These are phyloP conservation scores for Microsporum ferrugineum DNA, from an alignment of 2,329 filamentous ascomycete genomes.

Conservation along the genomic window DNA sequence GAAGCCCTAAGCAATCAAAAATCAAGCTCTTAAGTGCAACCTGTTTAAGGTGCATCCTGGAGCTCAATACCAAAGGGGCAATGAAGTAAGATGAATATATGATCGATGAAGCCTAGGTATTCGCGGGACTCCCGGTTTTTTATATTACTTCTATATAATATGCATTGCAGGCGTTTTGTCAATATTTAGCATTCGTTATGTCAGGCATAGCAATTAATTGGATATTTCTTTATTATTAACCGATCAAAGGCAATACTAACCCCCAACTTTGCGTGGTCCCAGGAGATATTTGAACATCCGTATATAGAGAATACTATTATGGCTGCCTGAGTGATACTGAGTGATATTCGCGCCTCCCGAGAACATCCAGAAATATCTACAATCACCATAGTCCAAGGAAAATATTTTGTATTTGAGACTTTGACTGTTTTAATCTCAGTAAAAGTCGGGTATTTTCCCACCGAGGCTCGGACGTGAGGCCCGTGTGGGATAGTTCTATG, in stretches of 20 bases:
- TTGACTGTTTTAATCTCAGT: not conserved
- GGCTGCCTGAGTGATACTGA: not conserved
- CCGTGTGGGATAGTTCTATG: not conserved
- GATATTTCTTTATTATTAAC: not conserved
- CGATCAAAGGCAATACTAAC: no score
- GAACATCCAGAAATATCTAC: not conserved
- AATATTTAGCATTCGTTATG: not conserved
- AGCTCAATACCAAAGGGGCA: no score
- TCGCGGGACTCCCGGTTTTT: not conserved
- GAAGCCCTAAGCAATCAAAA: constrained; percentile 14
- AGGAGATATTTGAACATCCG: no score
- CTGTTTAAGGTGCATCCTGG: not conserved
- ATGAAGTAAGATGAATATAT: not conserved
- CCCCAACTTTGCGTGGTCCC: no score
- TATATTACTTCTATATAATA: not conserved
- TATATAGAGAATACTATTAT: not conserved
- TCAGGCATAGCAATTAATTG: not conserved
- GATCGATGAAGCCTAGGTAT: not conserved
- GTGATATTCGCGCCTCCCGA: no score
- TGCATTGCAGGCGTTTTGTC: not conserved
- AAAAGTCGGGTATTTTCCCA: not conserved
- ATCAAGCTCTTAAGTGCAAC: not conserved
- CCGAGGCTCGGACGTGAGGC: constrained; percentile 2
- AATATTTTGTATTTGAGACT: not conserved
- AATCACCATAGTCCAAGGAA: not conserved